A percentile compares a stretch with the other conserved stretches of the same genome.
These are phyloP conservation scores for Gynostemma pentaphyllum DNA, from an alignment of 306 rosid genomes.

Conservation along the genomic window DNA sequence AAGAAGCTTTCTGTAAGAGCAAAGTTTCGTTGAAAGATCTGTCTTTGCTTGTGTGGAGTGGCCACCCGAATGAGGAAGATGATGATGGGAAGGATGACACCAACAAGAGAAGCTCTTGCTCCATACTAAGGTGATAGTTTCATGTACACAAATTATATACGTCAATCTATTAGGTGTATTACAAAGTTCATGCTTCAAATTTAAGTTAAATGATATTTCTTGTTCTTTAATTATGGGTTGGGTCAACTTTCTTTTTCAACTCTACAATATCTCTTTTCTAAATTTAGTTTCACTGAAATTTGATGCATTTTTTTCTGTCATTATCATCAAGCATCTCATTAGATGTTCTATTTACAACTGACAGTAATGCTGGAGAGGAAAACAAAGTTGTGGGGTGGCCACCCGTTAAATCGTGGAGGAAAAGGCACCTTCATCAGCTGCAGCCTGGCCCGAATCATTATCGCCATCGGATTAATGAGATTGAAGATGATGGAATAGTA, in stretches of 20 bases:
- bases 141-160: not conserved
- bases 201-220: not conserved
- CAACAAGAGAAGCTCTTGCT: slow-evolving; percentile 19
- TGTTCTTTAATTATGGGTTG: not conserved
- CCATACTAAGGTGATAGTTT: slow-evolving; percentile 40
- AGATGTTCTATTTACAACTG: not conserved
- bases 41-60: slow-evolving; percentile 51
- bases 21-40: slow-evolving; percentile 13
- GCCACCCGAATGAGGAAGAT: slow-evolving; percentile 59
- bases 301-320: not conserved
- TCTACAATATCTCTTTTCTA: not conserved
- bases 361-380: slow-evolving; percentile 28
- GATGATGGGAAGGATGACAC: slow-evolving; percentile 31
- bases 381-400: slow-evolving; percentile 75
- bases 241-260: not conserved
- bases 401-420: slow-evolving; percentile 70
- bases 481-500: slow-evolving; percentile 18
- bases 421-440: slow-evolving; percentile 28
- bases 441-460: slow-evolving; percentile 17
- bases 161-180: not conserved
- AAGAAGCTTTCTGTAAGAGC: slow-evolving; percentile 35
- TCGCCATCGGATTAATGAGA: slow-evolving; percentile 8
- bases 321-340: not conserved
- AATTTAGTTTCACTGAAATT: too few species aligned
- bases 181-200: slow-evolving; percentile 3